Evolutionary conservation across 1,284 basidiomycete genomes (phyloP), one percentile per base, ranked within the genome.

Genomic region (Sanghuangporus baumii): DNA sequence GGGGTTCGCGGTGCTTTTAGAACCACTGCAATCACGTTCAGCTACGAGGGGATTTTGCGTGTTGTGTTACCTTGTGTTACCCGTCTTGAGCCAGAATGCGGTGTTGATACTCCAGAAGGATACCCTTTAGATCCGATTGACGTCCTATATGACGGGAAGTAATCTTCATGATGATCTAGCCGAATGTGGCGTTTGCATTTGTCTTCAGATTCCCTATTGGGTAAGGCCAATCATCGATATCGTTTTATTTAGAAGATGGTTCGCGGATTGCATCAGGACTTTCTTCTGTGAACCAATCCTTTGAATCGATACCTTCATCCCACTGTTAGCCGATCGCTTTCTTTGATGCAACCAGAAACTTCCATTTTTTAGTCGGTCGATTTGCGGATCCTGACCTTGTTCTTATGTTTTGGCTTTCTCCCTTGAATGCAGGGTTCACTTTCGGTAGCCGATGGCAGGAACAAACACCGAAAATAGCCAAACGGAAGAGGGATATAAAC

Each of bases 281-380:
- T 34, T 18, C 26, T 40, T 12, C 50, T 60, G 23, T 16, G 36
- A 48, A n/a, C 23, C 36, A 26, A 43, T 46, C 38, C 1, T 52
- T 60, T 52, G 41, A 38, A 54, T 37, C 40, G 12, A 16, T 18
- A 4, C 3, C 50, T 55, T 23, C 11, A 20, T n/a, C 18, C 37
- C 23, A 34, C 6, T 41, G 20, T 26, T 47, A 57, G 23, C 34
- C 41, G n/a, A 26, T 23, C 31, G 31, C 47, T 47, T 52, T n/a
- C n/a, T 55, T 36, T 7, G 26, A 54, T 61, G 41, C 52, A 61
- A 43, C 34, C 9, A 41, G 52, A 61, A 50, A 31, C 52, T 61
- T 60, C 58, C 40, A 52, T 50, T 34, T 34, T 59, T 26, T 36
- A 12, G 26, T 26, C 48, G 4, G 14, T 40, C 23, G 41, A 40